A percentile compares a stretch with the other conserved stretches of the same genome.
Evolutionary conservation across 129 eudicot genomes (phyloP).

Genomic region (Calendula officinalis): DNA sequence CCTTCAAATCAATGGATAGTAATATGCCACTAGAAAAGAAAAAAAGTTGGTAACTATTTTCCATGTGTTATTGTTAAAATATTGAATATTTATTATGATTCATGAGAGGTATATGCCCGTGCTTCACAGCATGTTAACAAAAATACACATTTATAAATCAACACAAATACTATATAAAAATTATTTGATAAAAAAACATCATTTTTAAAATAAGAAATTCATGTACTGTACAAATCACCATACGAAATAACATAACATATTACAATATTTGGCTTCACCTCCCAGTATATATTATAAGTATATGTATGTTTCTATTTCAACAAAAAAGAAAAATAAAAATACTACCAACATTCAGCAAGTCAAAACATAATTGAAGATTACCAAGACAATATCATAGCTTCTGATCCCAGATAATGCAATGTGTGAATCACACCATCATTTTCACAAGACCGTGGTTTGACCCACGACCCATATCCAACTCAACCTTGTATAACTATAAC

Average conservation of each 20-base stretch:
- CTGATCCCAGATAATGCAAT: neutral
- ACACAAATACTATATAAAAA: too few species aligned
- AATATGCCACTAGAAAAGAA: too few species aligned
- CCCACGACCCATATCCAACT: conserved; percentile 16
- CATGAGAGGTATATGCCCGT: too few species aligned
- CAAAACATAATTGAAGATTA: conserved; percentile 10
- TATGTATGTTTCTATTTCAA: conserved; percentile 19
- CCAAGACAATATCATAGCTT: neutral
- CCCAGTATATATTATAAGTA: neutral
- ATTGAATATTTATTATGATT: too few species aligned
- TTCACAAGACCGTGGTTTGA: conserved; percentile 10
- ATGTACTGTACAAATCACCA: too few species aligned
- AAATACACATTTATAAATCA: too few species aligned
- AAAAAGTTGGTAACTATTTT: too few species aligned
- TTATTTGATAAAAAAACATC: too few species aligned
- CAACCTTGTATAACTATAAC: conserved; percentile 18
- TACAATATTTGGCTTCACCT: neutral
- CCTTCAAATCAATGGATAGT: too few species aligned
- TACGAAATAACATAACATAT: neutral
- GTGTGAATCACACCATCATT: conserved; percentile 14
- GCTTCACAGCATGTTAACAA: too few species aligned
- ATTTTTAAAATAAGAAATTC: too few species aligned
- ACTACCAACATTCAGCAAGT: conserved; percentile 10
- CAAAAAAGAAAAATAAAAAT: neutral
- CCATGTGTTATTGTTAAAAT: too few species aligned